Evolutionary conservation across 2,329 filamentous ascomycete genomes (phyloP), one percentile per base, ranked within the genome.

Genomic region (Ceratocystis albifundus): DNA sequence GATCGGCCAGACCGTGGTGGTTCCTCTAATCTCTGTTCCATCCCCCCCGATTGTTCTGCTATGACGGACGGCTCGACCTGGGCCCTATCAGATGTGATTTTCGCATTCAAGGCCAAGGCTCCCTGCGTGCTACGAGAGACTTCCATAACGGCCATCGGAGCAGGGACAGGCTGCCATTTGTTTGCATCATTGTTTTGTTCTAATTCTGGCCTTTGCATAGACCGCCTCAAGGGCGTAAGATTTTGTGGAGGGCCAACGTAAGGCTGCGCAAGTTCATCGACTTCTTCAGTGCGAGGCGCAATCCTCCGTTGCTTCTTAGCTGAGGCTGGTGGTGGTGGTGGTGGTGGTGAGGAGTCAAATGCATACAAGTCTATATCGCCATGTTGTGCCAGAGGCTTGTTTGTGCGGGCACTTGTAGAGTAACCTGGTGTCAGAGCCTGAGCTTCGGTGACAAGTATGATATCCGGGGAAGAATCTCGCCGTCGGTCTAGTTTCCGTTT

Each of bases 121-220:
- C 5, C 55, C 28, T 59, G 15, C 22, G 68, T 25, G 3, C 62
- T 69, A 64, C 69, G 67, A 22, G 67, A 67, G 57, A 71, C 69
- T 57, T 71, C 70, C 30, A 66, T 68, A 17, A 72, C 71, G 25
- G 66, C 65, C 22, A 64, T 59, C 32, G 57, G 57, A 17, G 45
- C 44, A 45, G 50, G 12, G 15, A 12, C 36, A n/a, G 20, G 5
- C 17, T 64, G 46, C 32, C 20, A 28, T 20, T 67, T 25, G n/a
- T 36, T 25, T n/a, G 10, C n/a, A 6, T 53, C 20, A 36, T 53
- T 32, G 12, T 17, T 28, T 48, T 41, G 25, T 25, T 25, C 3
- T 20, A 30, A 20, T n/a, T 7, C 5, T 22, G 15, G 25, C 28
- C 28, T 59, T 36, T 5, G 8, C 8, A 20, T 8, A 20, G 55